Evolutionary conservation across 139 green algal genomes (phyloP), one percentile per base, ranked within the genome.

Genomic region (Tetraselmis striata): DNA sequence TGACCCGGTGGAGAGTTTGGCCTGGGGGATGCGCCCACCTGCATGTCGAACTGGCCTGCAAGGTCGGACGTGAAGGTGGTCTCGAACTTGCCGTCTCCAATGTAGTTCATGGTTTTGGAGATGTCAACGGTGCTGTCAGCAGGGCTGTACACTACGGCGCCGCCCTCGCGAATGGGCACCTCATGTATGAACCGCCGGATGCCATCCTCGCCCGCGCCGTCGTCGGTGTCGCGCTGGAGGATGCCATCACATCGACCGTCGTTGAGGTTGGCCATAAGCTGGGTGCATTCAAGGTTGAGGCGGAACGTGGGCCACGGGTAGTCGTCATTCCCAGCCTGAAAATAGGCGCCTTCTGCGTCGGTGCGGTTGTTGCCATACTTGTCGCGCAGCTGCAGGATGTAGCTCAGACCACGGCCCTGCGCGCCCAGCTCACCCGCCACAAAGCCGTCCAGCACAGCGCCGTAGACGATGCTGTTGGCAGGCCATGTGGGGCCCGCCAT

Each of bases 361-460:
- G 29, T 80, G 23, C 32, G 31, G 27, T 80, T 27, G 77, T 80
- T 80, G 77, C 77, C 77, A 22, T 59, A 80, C 77, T 80, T 32
- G 31, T 80, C 77, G 2, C 77, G 77, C 31, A 80, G 77, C 77
- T 80, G 77, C 2, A 80, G 77, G 29, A 59, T 32, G 77, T 59
- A 31, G 29, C 32, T 59, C 27, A 59, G 28, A n/a, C 77, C 77
- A n/a, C 31, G 77, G 2, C 77, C 77, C 24, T 32, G 31, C 77
- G 31, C 77, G 28, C 77, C 77, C 77, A 28, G 26, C 29, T 80
- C 77, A 25, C 77, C 77, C 28, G 77, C 77, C 31, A 32, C 27
- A 32, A 80, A 59, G 24, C 77, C 77, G 29, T 59, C 27, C 28
- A 80, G 77, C 24, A 2, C 77, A 32, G 77, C 29, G 31, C 77